Percentiles rank a stretch among this genome's conserved stretches.
Conservation (phyloP, 2,329 filamentous ascomycete species). For the Aspergillus sp. region DNA sequence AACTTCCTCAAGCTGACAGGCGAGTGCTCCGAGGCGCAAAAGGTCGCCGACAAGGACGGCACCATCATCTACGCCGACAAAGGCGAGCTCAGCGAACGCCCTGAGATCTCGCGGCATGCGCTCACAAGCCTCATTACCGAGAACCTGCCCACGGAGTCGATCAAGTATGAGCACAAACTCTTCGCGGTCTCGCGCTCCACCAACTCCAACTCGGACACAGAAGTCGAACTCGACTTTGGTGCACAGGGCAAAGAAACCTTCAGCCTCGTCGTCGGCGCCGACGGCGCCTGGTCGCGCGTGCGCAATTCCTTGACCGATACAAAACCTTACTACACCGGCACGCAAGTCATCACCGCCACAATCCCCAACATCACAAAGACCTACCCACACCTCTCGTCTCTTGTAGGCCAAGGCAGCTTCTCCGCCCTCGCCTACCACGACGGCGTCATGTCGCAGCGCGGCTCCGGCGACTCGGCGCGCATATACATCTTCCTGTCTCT, state of each 20-base stretch:
- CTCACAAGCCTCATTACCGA: conserved; percentile 18
- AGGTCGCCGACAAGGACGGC: not conserved
- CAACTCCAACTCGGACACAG: not conserved
- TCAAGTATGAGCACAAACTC: conserved; percentile 27
- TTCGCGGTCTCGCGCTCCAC: not conserved
- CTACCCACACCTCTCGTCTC: conserved; percentile 23
- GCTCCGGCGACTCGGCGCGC: conserved; percentile 21
- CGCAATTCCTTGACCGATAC: conserved; percentile 21
- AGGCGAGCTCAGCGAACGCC: conserved; percentile 16
- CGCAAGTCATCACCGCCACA: conserved; percentile 13
- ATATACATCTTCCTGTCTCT: conserved; percentile 25
- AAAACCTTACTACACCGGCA: conserved; percentile 23
- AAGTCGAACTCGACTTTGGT: conserved; percentile 20
- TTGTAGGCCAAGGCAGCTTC: conserved; percentile 28
- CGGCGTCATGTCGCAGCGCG: conserved; percentile 28
- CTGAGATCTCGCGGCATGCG: conserved; percentile 27
- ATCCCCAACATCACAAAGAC: conserved; percentile 21
- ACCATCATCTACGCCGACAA: conserved; percentile 2
- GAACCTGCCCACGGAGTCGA: conserved; percentile 10
- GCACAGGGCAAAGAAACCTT: conserved; percentile 4
- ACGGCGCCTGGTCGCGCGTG: conserved; percentile 30
- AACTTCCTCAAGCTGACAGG: conserved; percentile 18
- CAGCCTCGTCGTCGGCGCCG: conserved; percentile 29
- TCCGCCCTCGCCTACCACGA: conserved; percentile 26
- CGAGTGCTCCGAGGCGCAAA: conserved; percentile 5